phyloP scores from a whole-genome alignment of 345 rosid genomes.

The Orychophragmus violaceus region DNA sequence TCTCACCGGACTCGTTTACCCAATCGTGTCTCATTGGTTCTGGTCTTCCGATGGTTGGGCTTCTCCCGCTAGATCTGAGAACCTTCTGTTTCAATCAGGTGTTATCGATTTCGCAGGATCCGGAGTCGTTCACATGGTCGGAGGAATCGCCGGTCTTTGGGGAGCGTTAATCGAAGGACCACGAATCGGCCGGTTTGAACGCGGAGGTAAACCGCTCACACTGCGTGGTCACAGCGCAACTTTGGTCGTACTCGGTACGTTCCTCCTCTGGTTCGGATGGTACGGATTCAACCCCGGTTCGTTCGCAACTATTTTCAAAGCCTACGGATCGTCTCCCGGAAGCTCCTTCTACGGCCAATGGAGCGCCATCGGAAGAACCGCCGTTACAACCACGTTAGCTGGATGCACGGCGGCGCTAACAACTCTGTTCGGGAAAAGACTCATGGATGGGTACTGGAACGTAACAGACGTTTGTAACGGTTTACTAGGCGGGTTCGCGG shows the following conservation, averaged over 20 bases:
- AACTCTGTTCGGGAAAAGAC: slow-evolving; percentile 33
- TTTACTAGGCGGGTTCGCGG: slow-evolving; percentile 41
- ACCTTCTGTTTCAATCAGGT: slow-evolving; percentile 28
- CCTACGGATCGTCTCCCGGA: slow-evolving; percentile 11
- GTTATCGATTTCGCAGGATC: slow-evolving; percentile 44
- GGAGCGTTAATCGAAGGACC: slow-evolving; percentile 45
- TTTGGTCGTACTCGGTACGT: slow-evolving; percentile 41
- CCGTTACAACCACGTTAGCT: slow-evolving; percentile 41
- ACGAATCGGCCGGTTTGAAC: slow-evolving; percentile 32
- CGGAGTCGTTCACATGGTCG: slow-evolving; percentile 44
- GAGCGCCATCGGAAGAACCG: slow-evolving; percentile 44
- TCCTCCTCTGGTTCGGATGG: slow-evolving; percentile 42
- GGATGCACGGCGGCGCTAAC: slow-evolving; percentile 40
- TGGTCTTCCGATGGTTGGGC: slow-evolving; percentile 72
- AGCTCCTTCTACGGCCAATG: slow-evolving; percentile 38
- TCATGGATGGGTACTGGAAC: slow-evolving; percentile 36
- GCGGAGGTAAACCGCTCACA: slow-evolving; percentile 2
- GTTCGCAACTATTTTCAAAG: slow-evolving; percentile 29
- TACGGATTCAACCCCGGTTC: slow-evolving; percentile 48
- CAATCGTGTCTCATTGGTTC: slow-evolving; percentile 58
- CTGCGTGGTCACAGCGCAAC: slow-evolving; percentile 40
- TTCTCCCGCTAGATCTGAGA: slow-evolving; percentile 33
- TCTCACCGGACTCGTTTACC: slow-evolving; percentile 59
- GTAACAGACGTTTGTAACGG: slow-evolving; percentile 42
- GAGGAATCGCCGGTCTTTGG: slow-evolving; percentile 42